Conservation (phyloP, 768 basidiomycete genomes). For the Mycena capillaripes region DNA sequence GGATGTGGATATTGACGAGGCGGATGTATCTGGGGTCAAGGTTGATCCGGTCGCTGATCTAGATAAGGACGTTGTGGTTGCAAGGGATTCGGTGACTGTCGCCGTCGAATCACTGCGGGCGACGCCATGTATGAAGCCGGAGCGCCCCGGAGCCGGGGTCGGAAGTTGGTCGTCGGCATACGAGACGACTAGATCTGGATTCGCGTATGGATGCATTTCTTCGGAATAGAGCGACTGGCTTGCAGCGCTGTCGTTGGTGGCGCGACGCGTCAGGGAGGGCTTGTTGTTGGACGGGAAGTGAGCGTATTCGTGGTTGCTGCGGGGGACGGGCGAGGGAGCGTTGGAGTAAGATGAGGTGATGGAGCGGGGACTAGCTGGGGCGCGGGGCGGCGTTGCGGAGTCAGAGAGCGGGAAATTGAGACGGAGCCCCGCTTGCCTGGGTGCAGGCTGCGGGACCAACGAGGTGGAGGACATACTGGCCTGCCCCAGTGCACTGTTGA, state of each 20-base stretch:
- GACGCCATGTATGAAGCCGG: constrained; percentile 49
- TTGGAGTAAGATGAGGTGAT: constrained; percentile 41
- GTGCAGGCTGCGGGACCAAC: constrained; percentile 19
- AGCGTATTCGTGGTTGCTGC: constrained; percentile 30
- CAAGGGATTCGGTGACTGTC: constrained; percentile 63
- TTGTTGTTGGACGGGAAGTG: constrained; percentile 32
- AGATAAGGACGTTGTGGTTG: constrained; percentile 43
- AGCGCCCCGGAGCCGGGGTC: constrained; percentile 43
- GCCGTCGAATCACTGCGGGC: constrained; percentile 64
- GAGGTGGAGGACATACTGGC: constrained; percentile 47
- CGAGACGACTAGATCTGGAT: constrained; percentile 73
- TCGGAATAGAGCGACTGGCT: constrained; percentile 45
- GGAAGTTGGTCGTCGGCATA: constrained; percentile 50
- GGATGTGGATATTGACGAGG: constrained; percentile 41
- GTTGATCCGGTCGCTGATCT: constrained; percentile 52
- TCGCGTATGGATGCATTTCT: constrained; percentile 83
- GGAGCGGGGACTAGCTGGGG: constrained; percentile 47
- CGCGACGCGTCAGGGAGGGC: constrained; percentile 31
- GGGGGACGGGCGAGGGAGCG: constrained; percentile 38
- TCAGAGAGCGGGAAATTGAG: constrained; percentile 36
- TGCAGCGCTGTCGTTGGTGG: constrained; percentile 32
- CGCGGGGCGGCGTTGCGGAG: constrained; percentile 48
- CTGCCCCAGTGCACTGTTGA: constrained; percentile 65
- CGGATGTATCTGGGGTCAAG: constrained; percentile 52
- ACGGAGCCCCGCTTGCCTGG: constrained; percentile 29